Base-by-base conservation (phyloP, 257 asterid genomes). In the Lantana camara region DNA sequence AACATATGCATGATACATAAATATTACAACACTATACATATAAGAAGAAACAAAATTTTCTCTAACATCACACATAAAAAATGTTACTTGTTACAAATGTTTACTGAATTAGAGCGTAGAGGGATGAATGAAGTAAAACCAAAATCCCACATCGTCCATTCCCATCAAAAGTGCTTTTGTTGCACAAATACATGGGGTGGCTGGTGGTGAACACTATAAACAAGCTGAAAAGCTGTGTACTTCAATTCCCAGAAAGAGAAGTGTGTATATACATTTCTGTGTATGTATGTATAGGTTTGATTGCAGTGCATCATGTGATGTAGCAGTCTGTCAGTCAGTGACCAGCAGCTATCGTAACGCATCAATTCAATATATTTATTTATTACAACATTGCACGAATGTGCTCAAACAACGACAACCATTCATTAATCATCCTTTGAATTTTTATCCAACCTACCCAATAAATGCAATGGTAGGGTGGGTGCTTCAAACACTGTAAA, bases 271-370 rank as follows among this genome's bases (percentile, higher is more conserved):
- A 15, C 13, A 8, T 19, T 20, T 44, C 34, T 64, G 65, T 22
- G 1, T n/a, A 55, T 61, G 55, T 32, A 38, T 22, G 27, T 48
- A 48, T 58, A 16, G 32, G 65, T 69, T 35, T 35, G 16, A 29
- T 48, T 50, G 54, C 70, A 66, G 71, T 16, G 21, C 4, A 52
- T 64, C 82, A 77, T 73, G 82, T 77, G 82, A 60, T 38, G 51
- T 40, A 35, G 60, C 79, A 73, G 79, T 64, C 9, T 58, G 82
- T 72, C 79, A 77, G 82, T 56, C 41, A 52, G 30, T 60, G 62
- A 62, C 45, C 32, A 75, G 60, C 63, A 58, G 42, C 60, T 38
- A 34, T 20, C 24, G 71, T 41, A 48, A 71, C 71, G 71, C 64
- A 59, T 51, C 48, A 14, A 16, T 68, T 49, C 40, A 27, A 27